Conservation (phyloP, 306 rosid species). For the Cucurbita maxima region DNA sequence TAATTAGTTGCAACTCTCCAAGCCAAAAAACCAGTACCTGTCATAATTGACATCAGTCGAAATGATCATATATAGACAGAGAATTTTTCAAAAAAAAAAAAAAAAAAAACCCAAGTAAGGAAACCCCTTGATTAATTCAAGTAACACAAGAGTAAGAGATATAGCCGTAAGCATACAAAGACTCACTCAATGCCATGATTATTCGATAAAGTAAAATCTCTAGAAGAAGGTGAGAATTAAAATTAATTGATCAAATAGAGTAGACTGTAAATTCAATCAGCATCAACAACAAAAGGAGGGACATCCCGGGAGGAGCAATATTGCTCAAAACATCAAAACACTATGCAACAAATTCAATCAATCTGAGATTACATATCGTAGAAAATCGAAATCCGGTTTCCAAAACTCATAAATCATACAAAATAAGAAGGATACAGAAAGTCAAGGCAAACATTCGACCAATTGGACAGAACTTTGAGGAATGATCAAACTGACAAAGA, state of each 20-base stretch:
- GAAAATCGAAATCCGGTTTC: neutral
- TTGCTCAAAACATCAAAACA: neutral
- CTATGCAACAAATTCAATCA: neutral
- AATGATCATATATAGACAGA: neutral
- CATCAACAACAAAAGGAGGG: neutral
- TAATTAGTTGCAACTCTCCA: neutral
- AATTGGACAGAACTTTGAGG: neutral
- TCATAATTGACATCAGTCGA: neutral
- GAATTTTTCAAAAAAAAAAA: neutral
- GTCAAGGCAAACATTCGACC: neutral
- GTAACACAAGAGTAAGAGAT: neutral
- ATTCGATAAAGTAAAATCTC: neutral
- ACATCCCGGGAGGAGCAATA: neutral
- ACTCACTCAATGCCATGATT: neutral
- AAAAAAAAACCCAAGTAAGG: neutral
- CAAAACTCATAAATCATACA: neutral
- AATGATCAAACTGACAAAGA: neutral
- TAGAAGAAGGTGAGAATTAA: slow-evolving; percentile 1
- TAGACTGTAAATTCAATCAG: neutral
- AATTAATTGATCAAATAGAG: neutral
- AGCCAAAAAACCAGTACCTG: neutral
- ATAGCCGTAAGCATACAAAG: neutral
- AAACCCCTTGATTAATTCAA: neutral
- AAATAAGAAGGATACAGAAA: neutral
- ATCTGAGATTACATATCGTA: neutral